Base-by-base conservation (phyloP, 1,139 yeast genomes). In the Martiniozyma asiatica region DNA sequence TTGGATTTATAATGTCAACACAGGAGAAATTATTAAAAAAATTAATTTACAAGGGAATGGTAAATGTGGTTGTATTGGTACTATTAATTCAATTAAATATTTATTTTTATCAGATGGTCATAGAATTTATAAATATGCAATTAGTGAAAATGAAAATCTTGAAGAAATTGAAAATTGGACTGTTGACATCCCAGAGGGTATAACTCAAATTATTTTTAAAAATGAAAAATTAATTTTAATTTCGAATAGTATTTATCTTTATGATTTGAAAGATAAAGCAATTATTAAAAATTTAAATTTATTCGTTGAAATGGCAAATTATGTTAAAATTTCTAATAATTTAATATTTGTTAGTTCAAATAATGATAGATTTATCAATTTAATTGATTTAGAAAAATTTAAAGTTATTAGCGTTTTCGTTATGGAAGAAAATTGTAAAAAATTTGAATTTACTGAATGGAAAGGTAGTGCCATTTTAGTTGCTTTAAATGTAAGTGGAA, bases 341-440 rank as follows among this genome's bases (percentile, higher is more conserved):
- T 26, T 25, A 13, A 67, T 80, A 41, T 49, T 80, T 32, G 73
- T 89, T 2, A 71, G 78, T 35, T 92, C 95, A 1, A 59, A 58
- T 22, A 74, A 73, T 37, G 96, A 85, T 51, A 65, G 95, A 43
- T 82, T 81, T 49, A 63, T 84, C 43, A 84, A 81, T 50, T 58
- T 80, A 34, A 73, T 77, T 46, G 73, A 77, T 12, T 40, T 73
- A 8, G 43, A 57, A 8, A 58, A 58, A 32, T 56, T 56, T 26
- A 47, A 65, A 8, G 57, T 69, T 2, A 21, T 24, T 10, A 9
- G 25, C 3, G 37, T 38, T 14, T 37, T 33, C 24, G 35, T 33
- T 8, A 11, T 31, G 13, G 33, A 35, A 24, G 30, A 36, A 8
- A 34, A 39, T 21, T 23, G 35, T 13, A 17, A 26, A 4, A 25